A percentile compares a stretch with the other conserved stretches of the same genome.
phyloP scores from a whole-genome alignment of 306 rosid genomes.

The Fagus crenata region DNA sequence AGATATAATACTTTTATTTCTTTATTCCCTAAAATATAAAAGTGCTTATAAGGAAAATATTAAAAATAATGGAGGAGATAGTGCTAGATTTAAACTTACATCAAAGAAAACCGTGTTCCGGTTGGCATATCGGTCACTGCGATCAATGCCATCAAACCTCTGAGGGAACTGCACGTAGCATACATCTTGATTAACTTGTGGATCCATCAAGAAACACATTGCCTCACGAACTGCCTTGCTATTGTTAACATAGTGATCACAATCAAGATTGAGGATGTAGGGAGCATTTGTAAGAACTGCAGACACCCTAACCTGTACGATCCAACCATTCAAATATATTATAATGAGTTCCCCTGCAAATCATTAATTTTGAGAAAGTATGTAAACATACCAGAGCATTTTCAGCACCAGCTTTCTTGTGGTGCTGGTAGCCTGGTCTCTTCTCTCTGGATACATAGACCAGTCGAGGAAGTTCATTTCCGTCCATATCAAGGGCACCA shows the following conservation, averaged over 20 bases:
- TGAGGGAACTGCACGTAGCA: constrained; percentile 98
- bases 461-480: constrained; percentile 83
- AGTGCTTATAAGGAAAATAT: background rate
- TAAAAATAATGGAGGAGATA: background rate
- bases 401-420: constrained; percentile 99
- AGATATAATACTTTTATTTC: background rate
- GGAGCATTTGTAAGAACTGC: constrained; percentile 99
- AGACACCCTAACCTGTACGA: constrained; percentile 82
- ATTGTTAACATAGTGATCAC: constrained; percentile 96
- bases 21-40: background rate
- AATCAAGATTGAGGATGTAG: constrained; percentile 95
- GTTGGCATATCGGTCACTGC: constrained; percentile 98
- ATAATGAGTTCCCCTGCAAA: constrained; percentile 21
- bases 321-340: constrained; percentile 26
- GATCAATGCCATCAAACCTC: constrained; percentile 97
- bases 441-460: constrained; percentile 98
- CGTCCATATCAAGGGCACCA: constrained; percentile 87
- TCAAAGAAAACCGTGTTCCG: constrained; percentile 97
- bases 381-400: constrained; percentile 75
- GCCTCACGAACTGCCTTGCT: constrained; percentile 97
- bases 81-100: constrained; percentile 53
- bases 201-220: constrained; percentile 99
- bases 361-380: constrained; percentile 14
- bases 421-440: constrained; percentile 95
- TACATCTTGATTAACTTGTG: constrained; percentile 68